Evolutionary conservation across 1,284 basidiomycete species (phyloP), one percentile per base, ranked within the genome.

Genomic region (Tetrapyrgos nigripes): DNA sequence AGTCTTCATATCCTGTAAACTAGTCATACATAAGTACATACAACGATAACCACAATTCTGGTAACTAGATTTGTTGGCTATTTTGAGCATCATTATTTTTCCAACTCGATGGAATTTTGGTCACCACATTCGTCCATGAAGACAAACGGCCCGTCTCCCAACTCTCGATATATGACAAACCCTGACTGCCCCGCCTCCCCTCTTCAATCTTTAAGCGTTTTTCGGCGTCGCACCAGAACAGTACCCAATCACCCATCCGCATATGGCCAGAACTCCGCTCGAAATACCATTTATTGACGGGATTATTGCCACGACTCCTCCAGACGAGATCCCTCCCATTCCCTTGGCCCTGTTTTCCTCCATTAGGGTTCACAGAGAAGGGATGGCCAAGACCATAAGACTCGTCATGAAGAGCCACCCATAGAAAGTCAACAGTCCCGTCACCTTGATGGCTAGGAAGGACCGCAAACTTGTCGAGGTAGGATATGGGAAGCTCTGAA

Each of bases 171-270:
- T 91, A 90, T 3, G 89, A 86, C 64, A 93, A 73, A 56, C 86
- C 83, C 59, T 79, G 79, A 66, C 80, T 79, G 48, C 83, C 86
- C 44, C 84, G 79, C 26, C 87, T 82, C 11, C 85, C 83, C 65
- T 87, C 85, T 69, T 89, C 87, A 29, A 81, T 82, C 73, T 82
- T 87, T 29, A 93, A 73, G 55, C 87, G 82, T 71, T 89, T 92
- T 78, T 99, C 97, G 1, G 92, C 95, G 76, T 98, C 97, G 73
- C 96, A 98, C 97, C 97, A 99, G 78, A 99, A 99, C 67, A 99
- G 77, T 57, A 92, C 89, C 96, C 94, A 98, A 43, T 83, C 78
- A 23, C 88, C 91, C 76, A 94, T 84, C 55, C 92, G 84, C 35
- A 96, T 66, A 74, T 98, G 97, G 9, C 97, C 97, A 47, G 92